Base-by-base conservation (phyloP, 2,329 filamentous ascomycete species). In the Sclerotinia sclerotiorum region DNA sequence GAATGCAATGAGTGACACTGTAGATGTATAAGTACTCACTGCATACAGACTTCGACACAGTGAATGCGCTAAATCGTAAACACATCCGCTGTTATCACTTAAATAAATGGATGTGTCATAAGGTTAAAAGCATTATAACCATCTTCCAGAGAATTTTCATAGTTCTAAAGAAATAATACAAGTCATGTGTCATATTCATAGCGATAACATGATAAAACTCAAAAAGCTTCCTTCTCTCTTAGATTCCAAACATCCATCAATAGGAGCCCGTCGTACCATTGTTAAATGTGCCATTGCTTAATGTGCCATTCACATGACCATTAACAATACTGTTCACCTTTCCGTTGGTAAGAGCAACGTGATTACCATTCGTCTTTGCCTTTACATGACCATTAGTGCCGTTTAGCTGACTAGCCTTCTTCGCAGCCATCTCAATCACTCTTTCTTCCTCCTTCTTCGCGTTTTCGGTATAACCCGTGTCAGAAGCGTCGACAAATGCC, bases 401-500 rank as follows among this genome's bases (percentile, higher is more conserved):
- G 56, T 76, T 73, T 10, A 72, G 44, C n/a, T 51, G 65, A 0
- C 73, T 72, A 3, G 73, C 74, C 60, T 74, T 74, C 63, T 70
- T 73, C n/a, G 72, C 72, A 2, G 65, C 56, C 48, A 52, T 62
- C 5, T 75, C 74, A 13, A 76, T 32, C 2, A 72, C 67, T 24
- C 57, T 69, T 66, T 76, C 72, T 66, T 76, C 75, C 49, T 73
- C 74, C 56, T 70, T 69, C 66, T 74, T 73, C 3, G 70, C 70
- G 48, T 76, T 76, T 52, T 77, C 74, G 6, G 74, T 76, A 69
- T 85, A 84, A 0, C 89, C 89, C 58, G 88, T 92, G 73, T 92
- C 90, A 69, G 85, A 88, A 1, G 85, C 80, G 75, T 92, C 90
- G 10, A 91, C 89, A 69, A 85, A 91, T 0, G 89, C 88, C 72